Percentiles rank a stretch among this genome's conserved stretches.
Evolutionary conservation across 2,329 filamentous ascomycete species (phyloP).

Genomic region (Hypoxylon sp.): DNA sequence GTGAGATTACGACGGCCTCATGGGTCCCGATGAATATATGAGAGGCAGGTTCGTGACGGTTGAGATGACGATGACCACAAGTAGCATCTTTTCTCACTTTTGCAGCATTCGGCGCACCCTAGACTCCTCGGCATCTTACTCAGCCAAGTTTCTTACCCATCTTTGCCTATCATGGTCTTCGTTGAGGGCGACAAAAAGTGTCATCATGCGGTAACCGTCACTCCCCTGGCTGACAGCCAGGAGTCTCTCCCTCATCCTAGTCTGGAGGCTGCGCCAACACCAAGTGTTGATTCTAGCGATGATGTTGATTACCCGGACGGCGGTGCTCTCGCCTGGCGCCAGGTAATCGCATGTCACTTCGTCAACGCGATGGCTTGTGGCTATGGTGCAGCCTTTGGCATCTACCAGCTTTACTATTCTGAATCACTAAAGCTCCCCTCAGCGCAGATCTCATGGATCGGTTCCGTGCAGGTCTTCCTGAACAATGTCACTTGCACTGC

Average conservation of each 20-base stretch:
- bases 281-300: conserved; percentile 19
- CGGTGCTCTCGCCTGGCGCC: conserved; percentile 64
- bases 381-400: conserved; percentile 64
- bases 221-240: conserved; percentile 33
- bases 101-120: conserved; percentile 14
- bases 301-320: conserved; percentile 51
- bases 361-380: conserved; percentile 67
- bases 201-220: conserved; percentile 36
- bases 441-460: conserved; percentile 62
- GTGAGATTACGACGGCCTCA: conserved; percentile 15
- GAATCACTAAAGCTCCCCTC: conserved; percentile 54
- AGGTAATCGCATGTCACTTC: conserved; percentile 63
- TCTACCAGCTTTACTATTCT: conserved; percentile 63
- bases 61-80: conserved; percentile 29
- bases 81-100: conserved; percentile 27
- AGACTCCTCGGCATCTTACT: conserved; percentile 22
- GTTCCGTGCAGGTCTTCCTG: conserved; percentile 58
- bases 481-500: conserved; percentile 53
- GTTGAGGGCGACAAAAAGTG: conserved; percentile 29
- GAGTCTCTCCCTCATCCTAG: conserved; percentile 28
- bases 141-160: conserved; percentile 26
- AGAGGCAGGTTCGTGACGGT: conserved; percentile 31
- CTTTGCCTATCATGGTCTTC: conserved; percentile 41
- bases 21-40: conserved; percentile 41
- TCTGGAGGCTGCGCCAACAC: conserved; percentile 24